Percentiles rank a stretch among this genome's conserved stretches.
phyloP scores from a whole-genome alignment of 169 alveolate genomes.

The Eimeria sp. region DNA sequence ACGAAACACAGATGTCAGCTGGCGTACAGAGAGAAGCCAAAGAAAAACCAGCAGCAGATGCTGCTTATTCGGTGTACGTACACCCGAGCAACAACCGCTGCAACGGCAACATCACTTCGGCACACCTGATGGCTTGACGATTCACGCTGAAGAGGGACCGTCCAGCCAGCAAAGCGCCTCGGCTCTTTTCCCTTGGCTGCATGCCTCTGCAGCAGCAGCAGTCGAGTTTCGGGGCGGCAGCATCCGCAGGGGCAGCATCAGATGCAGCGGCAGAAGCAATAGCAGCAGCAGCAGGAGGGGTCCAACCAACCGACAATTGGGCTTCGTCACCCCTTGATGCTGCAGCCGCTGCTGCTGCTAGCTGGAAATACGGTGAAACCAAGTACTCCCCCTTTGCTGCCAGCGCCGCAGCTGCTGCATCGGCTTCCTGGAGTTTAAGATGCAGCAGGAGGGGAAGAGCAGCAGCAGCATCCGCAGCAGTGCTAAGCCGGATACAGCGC shows the following conservation, averaged over 20 bases:
- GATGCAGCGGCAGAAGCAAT: background rate
- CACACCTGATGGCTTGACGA: constrained; percentile 51
- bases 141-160: constrained; percentile 22
- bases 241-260: background rate
- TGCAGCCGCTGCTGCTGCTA: constrained; percentile 44
- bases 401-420: constrained; percentile 65
- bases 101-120: background rate
- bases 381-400: constrained; percentile 48
- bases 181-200: background rate
- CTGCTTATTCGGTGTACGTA: background rate
- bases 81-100: background rate
- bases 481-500: constrained; percentile 18
- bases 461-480: constrained; percentile 6
- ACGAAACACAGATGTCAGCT: background rate
- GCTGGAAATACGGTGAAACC: constrained; percentile 12
- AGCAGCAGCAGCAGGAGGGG: background rate
- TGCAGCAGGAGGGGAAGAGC: constrained; percentile 52
- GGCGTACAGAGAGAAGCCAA: background rate
- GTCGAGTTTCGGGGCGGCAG: background rate
- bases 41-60: background rate
- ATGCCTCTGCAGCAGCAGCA: constrained; percentile 17
- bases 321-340: constrained; percentile 6
- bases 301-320: background rate
- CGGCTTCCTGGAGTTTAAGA: constrained; percentile 9
- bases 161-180: background rate